Percentiles rank a stretch among this genome's conserved stretches.
These are phyloP conservation scores for Suhomyces bribrorum DNA, from an alignment of 1,139 yeast species.

Conservation along the genomic window DNA sequence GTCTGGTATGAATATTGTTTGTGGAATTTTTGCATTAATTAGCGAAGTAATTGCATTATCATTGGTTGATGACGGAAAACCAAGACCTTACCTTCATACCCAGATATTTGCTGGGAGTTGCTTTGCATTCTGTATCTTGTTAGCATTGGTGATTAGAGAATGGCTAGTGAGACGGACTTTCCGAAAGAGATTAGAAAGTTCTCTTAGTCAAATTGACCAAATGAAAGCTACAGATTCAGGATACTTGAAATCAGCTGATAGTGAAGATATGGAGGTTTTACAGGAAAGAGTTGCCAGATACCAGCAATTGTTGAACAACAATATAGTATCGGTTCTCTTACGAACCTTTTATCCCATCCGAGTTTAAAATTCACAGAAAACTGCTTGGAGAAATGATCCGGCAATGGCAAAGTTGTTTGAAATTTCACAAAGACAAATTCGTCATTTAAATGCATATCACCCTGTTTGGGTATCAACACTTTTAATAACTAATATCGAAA, in stretches of 20 bases:
- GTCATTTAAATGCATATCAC: no score
- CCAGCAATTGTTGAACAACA: conserved; percentile 8
- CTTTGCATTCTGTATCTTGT: conserved; percentile 33
- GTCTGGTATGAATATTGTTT: conserved; percentile 54
- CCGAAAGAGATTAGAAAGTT: conserved; percentile 13
- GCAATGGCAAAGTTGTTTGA: no score
- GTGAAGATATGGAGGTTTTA: conserved; percentile 4
- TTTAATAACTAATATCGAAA: no score
- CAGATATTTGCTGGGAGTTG: conserved; percentile 61
- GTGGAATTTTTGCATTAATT: conserved; percentile 46
- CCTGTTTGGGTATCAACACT: no score
- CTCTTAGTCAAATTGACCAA: conserved; percentile 9
- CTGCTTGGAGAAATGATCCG: no score
- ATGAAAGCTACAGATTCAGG: conserved; percentile 13
- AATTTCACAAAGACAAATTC: no score
- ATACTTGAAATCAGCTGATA: conserved; percentile 14
- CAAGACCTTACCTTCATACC: conserved; percentile 55
- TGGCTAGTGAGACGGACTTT: conserved; percentile 25
- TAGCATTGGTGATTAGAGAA: conserved; percentile 35
- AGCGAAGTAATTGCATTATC: conserved; percentile 52
- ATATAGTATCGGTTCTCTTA: conserved; percentile 1
- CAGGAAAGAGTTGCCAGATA: conserved; percentile 13
- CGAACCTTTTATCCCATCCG: conserved; percentile 13
- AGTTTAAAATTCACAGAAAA: no score
- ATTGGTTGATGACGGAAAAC: conserved; percentile 28